These are phyloP conservation scores for Echium plantagineum DNA, from an alignment of 257 asterid genomes.

Conservation along the genomic window DNA sequence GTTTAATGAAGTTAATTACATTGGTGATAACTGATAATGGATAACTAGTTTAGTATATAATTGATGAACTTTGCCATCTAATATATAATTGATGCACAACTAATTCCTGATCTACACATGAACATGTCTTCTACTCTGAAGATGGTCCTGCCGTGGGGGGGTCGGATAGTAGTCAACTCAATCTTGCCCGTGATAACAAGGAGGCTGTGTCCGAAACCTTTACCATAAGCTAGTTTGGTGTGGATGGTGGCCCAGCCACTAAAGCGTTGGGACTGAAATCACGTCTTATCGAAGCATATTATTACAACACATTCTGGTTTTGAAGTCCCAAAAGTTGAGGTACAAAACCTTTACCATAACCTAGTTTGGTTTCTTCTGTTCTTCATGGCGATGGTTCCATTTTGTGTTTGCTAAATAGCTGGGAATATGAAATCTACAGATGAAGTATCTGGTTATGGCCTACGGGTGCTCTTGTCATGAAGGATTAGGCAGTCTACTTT, in stretches of 20 bases:
- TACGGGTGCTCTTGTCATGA: constrained; percentile 49
- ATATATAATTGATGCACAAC: no score
- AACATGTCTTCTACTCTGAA: no score
- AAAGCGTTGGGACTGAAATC: constrained; percentile 53
- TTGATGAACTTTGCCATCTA: no score
- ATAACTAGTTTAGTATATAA: no score
- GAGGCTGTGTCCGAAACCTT: constrained; percentile 57
- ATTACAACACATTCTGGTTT: constrained; percentile 51
- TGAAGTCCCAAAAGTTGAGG: constrained; percentile 59
- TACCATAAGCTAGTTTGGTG: no score
- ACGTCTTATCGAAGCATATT: constrained; percentile 50
- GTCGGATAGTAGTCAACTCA: no score
- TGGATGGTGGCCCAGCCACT: constrained; percentile 87
- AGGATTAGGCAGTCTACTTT: constrained; percentile 74
- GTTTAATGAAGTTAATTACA: no score
- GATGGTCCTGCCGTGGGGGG: no score
- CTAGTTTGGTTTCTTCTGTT: not conserved
- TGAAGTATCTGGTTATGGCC: constrained; percentile 62
- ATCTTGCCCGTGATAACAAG: no score
- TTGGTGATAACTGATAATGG: no score
- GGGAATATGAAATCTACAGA: constrained; percentile 27
- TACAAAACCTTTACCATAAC: constrained; percentile 23
- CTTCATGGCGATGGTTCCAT: not conserved
- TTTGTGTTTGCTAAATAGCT: not conserved
- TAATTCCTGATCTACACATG: no score